A percentile compares a stretch with the other conserved stretches of the same genome.
phyloP scores from a whole-genome alignment of 352 stramenopile species.

The Thalassiosira oceanica region DNA sequence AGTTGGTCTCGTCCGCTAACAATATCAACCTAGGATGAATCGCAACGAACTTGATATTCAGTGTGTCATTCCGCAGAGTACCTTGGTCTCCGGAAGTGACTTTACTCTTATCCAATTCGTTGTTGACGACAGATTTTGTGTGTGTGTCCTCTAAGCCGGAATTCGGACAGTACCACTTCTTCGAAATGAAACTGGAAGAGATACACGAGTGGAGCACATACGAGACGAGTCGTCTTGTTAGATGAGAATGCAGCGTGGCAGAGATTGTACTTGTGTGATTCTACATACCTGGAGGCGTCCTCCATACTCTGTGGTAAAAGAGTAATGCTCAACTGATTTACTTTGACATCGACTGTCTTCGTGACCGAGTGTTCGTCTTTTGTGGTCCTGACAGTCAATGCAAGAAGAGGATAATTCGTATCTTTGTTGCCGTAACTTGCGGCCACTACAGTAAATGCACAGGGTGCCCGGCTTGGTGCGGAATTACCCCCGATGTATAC shows the following conservation, averaged over 20 bases:
- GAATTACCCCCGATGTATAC: slow-evolving; percentile 15
- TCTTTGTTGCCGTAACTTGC: slow-evolving; percentile 57
- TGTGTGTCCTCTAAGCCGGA: slow-evolving; percentile 1
- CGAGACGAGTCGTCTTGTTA: too few species aligned
- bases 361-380: background rate
- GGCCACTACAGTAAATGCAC: slow-evolving; percentile 57
- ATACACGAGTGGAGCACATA: too few species aligned
- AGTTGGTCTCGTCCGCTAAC: slow-evolving; percentile 71
- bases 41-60: slow-evolving; percentile 52
- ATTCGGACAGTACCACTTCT: slow-evolving; percentile 31
- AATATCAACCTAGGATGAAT: slow-evolving; percentile 74
- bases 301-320: slow-evolving; percentile 28
- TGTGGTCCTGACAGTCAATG: slow-evolving; percentile 14
- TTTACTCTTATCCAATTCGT: too few species aligned
- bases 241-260: too few species aligned
- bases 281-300: slow-evolving; percentile 21
- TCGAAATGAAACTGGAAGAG: slow-evolving; percentile 25
- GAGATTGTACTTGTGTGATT: too few species aligned
- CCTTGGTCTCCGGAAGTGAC: too few species aligned
- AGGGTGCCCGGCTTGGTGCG: slow-evolving; percentile 34
- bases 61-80: slow-evolving; percentile 3
- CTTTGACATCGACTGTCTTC: slow-evolving; percentile 28
- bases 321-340: slow-evolving; percentile 39
- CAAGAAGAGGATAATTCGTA: slow-evolving; percentile 40
- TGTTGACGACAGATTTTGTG: too few species aligned